A percentile compares a stretch with the other conserved stretches of the same genome.
Evolutionary conservation across 1,139 yeast genomes (phyloP).

Genomic region (Eremothecium gossypii): DNA sequence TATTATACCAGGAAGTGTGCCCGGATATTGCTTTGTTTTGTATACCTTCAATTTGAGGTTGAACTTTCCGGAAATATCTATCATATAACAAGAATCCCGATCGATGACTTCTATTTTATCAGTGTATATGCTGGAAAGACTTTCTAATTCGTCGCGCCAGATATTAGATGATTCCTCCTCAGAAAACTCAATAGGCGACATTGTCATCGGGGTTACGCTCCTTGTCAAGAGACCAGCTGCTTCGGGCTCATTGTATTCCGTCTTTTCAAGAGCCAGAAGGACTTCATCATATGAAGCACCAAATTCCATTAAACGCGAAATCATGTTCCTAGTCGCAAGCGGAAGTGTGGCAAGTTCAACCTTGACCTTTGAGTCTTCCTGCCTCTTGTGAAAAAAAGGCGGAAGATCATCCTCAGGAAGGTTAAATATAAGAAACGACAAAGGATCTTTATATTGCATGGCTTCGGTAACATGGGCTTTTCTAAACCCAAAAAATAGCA

Average conservation of each 20-base stretch:
- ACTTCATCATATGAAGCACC: slow-evolving; percentile 68
- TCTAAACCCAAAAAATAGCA: slow-evolving; percentile 56
- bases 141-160: slow-evolving; percentile 77
- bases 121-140: slow-evolving; percentile 49
- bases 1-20: slow-evolving; percentile 52
- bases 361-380: slow-evolving; percentile 39
- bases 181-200: slow-evolving; percentile 7
- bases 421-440: slow-evolving; percentile 81
- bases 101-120: slow-evolving; percentile 21
- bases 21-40: slow-evolving; percentile 48
- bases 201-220: slow-evolving; percentile 15
- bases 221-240: slow-evolving; percentile 48
- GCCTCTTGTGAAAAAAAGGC: slow-evolving; percentile 31
- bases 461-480: slow-evolving; percentile 64
- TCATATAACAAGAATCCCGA: slow-evolving; percentile 14
- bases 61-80: slow-evolving; percentile 16
- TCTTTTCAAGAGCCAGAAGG: slow-evolving; percentile 37
- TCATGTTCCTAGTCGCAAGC: slow-evolving; percentile 32
- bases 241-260: slow-evolving; percentile 38
- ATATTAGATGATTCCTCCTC: slow-evolving; percentile 31
- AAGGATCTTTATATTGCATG: slow-evolving; percentile 50
- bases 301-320: slow-evolving; percentile 49
- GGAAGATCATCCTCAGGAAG: slow-evolving; percentile 94
- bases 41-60: slow-evolving; percentile 43
- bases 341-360: slow-evolving; percentile 37